A percentile compares a stretch with the other conserved stretches of the same genome.
Evolutionary conservation across 495 filamentous ascomycete genomes (phyloP).

Genomic region (Trichoderma erinaceum): DNA sequence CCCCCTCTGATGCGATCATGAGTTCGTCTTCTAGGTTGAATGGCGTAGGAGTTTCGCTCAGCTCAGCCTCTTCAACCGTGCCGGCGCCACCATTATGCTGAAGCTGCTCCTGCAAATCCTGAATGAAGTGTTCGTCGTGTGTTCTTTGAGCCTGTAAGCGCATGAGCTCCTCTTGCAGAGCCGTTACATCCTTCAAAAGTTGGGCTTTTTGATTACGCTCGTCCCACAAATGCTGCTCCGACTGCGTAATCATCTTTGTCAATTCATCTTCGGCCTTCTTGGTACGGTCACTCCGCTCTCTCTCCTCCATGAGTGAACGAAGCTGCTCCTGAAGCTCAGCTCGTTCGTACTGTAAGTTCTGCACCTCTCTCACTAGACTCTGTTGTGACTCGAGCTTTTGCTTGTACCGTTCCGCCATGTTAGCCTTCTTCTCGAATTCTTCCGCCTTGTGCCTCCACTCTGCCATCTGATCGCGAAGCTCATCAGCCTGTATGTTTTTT

Average conservation of each 20-base stretch:
- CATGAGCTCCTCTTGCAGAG: conserved; percentile 29
- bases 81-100: conserved; percentile 25
- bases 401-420: conserved; percentile 65
- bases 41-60: conserved; percentile 22
- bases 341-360: conserved; percentile 61
- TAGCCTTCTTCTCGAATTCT: conserved; percentile 72
- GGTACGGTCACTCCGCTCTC: conserved; percentile 44
- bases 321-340: conserved; percentile 49
- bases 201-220: conserved; percentile 26
- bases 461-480: conserved; percentile 48
- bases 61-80: conserved; percentile 23
- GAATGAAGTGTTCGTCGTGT: conserved; percentile 36
- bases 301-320: conserved; percentile 51
- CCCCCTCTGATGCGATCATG: conserved; percentile 19
- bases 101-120: conserved; percentile 42
- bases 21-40: conserved; percentile 41
- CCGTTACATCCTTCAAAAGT: conserved; percentile 29
- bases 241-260: conserved; percentile 25
- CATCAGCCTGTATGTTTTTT: conserved; percentile 37
- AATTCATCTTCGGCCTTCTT: conserved; percentile 28
- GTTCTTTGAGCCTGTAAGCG: conserved; percentile 30
- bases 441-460: conserved; percentile 67
- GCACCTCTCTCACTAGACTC: conserved; percentile 35
- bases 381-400: conserved; percentile 69
- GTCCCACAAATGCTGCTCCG: conserved; percentile 32